These are phyloP conservation scores for Licmophora abbreviata DNA, from an alignment of 108 stramenopile species.

Conservation along the genomic window DNA sequence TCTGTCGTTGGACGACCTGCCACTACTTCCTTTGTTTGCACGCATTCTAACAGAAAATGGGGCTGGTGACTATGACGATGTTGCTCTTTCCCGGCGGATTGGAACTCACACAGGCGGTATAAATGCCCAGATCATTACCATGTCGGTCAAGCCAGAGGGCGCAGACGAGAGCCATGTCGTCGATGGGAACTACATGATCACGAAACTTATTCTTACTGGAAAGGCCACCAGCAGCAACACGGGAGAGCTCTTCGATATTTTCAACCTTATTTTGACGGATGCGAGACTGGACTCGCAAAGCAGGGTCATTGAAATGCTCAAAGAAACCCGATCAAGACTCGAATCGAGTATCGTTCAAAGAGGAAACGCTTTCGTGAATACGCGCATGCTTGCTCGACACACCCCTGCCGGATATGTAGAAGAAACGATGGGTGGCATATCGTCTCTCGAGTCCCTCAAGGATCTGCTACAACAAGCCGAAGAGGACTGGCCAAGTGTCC, in stretches of 20 bases:
- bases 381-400: conserved; percentile 67
- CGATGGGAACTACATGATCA: conserved; percentile 62
- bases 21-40: conserved; percentile 85
- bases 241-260: conserved; percentile 77
- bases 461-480: conserved; percentile 81
- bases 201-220: conserved; percentile 68
- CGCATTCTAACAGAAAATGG: conserved; percentile 88
- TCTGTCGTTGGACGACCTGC: conserved; percentile 76
- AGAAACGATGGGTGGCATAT: conserved; percentile 88
- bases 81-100: conserved; percentile 67
- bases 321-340: conserved; percentile 72
- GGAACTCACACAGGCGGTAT: conserved; percentile 87
- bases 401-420: conserved; percentile 78
- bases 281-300: conserved; percentile 78
- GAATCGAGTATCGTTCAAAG: conserved; percentile 67
- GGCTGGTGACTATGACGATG: conserved; percentile 78
- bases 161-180: conserved; percentile 31
- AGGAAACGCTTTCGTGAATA: conserved; percentile 78
- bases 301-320: conserved; percentile 89
- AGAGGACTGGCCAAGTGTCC: conserved; percentile 86
- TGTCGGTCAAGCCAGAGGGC: conserved; percentile 64
- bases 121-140: conserved; percentile 47
- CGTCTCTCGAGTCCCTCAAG: conserved; percentile 69
- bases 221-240: conserved; percentile 86
- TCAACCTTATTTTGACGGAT: conserved; percentile 80